Conservation (phyloP, 2,329 filamentous ascomycete genomes). For the Periglandula ipomoeae region DNA sequence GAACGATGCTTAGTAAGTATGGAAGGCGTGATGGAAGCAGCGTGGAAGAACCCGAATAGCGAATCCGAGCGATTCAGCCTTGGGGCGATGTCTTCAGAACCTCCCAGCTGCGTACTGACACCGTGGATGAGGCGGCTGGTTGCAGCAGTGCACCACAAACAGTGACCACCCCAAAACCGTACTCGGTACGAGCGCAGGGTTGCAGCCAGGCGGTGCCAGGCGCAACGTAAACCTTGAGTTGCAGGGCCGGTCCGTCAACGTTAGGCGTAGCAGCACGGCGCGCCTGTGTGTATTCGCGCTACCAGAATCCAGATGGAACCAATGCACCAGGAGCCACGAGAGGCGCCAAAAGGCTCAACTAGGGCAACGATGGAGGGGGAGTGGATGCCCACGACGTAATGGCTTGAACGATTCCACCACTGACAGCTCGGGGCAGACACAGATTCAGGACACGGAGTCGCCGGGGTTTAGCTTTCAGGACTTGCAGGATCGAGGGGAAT, state of each 20-base stretch:
- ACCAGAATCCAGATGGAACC: background rate
- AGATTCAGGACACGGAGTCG: conserved; percentile 8
- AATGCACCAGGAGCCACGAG: background rate
- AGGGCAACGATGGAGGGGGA: background rate
- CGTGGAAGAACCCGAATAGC: background rate
- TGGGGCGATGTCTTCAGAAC: background rate
- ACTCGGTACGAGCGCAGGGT: background rate
- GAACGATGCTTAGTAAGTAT: conserved; percentile 4
- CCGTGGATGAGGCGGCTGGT: background rate
- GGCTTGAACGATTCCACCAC: conserved; percentile 6
- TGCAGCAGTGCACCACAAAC: background rate
- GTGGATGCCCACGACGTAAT: conserved; percentile 9
- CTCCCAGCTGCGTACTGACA: background rate
- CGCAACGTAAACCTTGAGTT: background rate
- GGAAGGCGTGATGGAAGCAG: conserved; percentile 5
- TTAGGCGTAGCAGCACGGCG: background rate
- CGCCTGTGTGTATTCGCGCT: background rate
- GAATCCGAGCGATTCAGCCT: background rate
- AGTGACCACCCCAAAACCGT: background rate
- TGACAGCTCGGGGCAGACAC: conserved; percentile 1
- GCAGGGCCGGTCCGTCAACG: background rate
- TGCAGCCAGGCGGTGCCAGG: background rate
- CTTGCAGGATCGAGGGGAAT: background rate
- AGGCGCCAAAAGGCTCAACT: background rate
- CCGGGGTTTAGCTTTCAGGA: background rate